A percentile compares a stretch with the other conserved stretches of the same genome.
Evolutionary conservation across 345 rosid species (phyloP).

Genomic region (Pseudoturritis turrita): DNA sequence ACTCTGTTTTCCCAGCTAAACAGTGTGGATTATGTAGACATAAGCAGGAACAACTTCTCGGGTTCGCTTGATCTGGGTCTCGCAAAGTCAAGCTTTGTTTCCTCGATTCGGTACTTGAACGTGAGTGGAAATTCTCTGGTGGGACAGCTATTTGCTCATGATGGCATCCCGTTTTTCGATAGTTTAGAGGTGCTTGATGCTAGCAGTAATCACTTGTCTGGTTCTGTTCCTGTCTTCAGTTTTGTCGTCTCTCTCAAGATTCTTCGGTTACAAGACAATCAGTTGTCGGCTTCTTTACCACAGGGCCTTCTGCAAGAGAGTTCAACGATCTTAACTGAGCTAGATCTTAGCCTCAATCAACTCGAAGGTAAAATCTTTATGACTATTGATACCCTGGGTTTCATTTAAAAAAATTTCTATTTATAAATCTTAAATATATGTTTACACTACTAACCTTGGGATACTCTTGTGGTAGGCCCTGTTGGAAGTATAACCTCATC

Average conservation of each 20-base stretch:
- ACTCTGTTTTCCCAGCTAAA: slow-evolving; percentile 50
- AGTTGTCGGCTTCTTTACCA: slow-evolving; percentile 60
- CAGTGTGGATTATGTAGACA: slow-evolving; percentile 47
- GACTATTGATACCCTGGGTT: neutral
- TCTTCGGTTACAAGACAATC: slow-evolving; percentile 69
- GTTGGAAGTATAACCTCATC: slow-evolving; percentile 65
- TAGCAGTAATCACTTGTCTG: slow-evolving; percentile 61
- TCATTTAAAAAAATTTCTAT: neutral
- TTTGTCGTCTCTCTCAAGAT: slow-evolving; percentile 70
- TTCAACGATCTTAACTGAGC: slow-evolving; percentile 72
- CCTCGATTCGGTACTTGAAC: slow-evolving; percentile 57
- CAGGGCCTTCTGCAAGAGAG: slow-evolving; percentile 64
- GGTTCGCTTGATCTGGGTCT: slow-evolving; percentile 78
- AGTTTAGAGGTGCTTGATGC: slow-evolving; percentile 90
- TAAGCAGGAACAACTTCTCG: slow-evolving; percentile 64
- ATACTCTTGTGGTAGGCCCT: slow-evolving; percentile 56
- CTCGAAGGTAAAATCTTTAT: slow-evolving; percentile 53
- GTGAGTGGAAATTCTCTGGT: slow-evolving; percentile 54
- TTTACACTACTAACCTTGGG: neutral
- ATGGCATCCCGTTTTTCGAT: slow-evolving; percentile 77
- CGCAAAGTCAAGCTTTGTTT: slow-evolving; percentile 56
- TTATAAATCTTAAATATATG: neutral
- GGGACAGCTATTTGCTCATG: slow-evolving; percentile 73
- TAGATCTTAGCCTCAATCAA: slow-evolving; percentile 79
- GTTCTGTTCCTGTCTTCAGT: slow-evolving; percentile 64